Evolutionary conservation across 768 basidiomycete genomes (phyloP).

Genomic region (Ramaria sp.): DNA sequence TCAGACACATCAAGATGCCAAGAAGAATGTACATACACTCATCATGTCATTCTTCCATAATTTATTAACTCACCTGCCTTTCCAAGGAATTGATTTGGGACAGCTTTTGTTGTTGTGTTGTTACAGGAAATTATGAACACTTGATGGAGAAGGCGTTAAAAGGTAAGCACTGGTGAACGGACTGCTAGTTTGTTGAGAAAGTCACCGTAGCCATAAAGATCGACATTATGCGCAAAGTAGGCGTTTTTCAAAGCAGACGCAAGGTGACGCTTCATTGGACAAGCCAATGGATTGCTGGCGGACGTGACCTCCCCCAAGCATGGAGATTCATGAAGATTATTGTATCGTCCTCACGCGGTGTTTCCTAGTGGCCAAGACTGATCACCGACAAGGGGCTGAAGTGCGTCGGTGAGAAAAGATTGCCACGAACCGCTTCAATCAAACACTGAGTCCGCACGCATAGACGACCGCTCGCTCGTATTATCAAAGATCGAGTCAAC

Average conservation of each 20-base stretch:
- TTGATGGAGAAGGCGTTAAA: no score
- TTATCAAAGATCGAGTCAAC: constrained; percentile 54
- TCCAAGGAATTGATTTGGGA: no score
- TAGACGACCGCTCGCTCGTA: constrained; percentile 39
- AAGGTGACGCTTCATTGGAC: constrained; percentile 60
- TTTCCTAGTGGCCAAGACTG: constrained; percentile 41
- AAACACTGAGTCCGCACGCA: constrained; percentile 54
- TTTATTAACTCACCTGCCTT: no score
- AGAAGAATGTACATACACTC: no score
- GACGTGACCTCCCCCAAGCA: constrained; percentile 72
- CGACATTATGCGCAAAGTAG: constrained; percentile 18
- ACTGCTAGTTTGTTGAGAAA: constrained; percentile 25
- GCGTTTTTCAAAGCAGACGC: constrained; percentile 45
- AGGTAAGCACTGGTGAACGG: no score
- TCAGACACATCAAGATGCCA: no score
- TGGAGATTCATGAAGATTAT: constrained; percentile 81
- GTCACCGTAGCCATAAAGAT: constrained; percentile 7
- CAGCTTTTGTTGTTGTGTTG: no score
- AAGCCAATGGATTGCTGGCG: constrained; percentile 59
- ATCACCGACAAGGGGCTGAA: constrained; percentile 58
- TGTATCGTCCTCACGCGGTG: constrained; percentile 62
- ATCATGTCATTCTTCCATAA: no score
- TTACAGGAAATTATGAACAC: no score
- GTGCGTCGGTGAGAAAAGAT: constrained; percentile 35
- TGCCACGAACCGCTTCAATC: constrained; percentile 30